These are phyloP conservation scores for Eucalyptus pauciflora DNA, from an alignment of 345 rosid genomes.

Conservation along the genomic window DNA sequence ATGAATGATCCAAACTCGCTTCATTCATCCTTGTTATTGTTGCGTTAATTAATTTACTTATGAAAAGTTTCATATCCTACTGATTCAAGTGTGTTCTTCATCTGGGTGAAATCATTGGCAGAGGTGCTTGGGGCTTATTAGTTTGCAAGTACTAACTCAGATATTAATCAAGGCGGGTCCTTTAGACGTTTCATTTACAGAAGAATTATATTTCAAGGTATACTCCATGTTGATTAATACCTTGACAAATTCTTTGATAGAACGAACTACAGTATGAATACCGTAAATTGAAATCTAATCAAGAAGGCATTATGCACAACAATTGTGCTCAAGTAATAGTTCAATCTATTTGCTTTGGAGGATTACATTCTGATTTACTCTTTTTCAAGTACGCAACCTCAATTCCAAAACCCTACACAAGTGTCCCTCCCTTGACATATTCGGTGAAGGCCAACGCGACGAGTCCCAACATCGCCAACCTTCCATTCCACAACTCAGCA, in stretches of 20 bases:
- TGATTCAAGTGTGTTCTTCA: neutral
- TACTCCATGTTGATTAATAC: neutral
- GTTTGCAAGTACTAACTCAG: neutral
- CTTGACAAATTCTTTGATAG: neutral
- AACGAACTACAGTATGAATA: neutral
- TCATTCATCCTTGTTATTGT: neutral
- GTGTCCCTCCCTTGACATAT: conserved; percentile 50
- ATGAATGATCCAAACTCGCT: neutral
- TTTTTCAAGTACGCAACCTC: neutral
- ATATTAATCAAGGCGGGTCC: neutral
- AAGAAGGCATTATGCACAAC: neutral
- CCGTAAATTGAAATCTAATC: neutral
- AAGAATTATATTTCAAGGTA: neutral
- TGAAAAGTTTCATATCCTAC: rapidly evolving
- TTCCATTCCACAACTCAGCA: conserved; percentile 80
- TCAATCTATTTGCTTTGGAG: neutral
- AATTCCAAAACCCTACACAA: neutral
- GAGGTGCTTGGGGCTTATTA: neutral
- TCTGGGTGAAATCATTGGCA: neutral
- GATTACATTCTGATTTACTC: neutral
- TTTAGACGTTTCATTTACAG: neutral
- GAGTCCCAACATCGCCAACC: conserved; percentile 71
- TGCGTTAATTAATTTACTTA: neutral
- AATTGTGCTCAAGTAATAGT: rapidly evolving
- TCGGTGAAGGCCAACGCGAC: conserved; percentile 74